Percentiles rank a stretch among this genome's conserved stretches.
phyloP scores from a whole-genome alignment of 2,329 filamentous ascomycete species.

The Claviceps quebecensis region DNA sequence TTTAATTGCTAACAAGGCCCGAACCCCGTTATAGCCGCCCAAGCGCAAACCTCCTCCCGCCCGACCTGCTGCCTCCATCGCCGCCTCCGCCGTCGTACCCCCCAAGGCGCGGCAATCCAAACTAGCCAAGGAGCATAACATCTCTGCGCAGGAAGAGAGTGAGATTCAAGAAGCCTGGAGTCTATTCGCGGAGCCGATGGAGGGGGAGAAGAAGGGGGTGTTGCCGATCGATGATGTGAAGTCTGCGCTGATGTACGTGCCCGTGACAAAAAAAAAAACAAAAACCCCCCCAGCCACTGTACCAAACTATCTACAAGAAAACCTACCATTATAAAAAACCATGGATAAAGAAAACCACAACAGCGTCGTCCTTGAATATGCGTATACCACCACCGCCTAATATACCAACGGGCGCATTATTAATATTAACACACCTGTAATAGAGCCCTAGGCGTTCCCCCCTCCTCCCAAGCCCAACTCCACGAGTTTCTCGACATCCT shows the following conservation, averaged over 20 bases:
- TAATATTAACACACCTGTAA: no score
- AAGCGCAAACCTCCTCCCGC: constrained; percentile 30
- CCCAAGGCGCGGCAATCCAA: constrained; percentile 54
- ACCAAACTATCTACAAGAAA: neutral
- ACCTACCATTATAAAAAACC: no score
- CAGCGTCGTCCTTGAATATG: no score
- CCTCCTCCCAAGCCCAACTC: constrained; percentile 50
- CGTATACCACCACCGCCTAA: no score
- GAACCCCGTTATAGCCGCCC: constrained; percentile 26
- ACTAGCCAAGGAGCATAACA: constrained; percentile 82
- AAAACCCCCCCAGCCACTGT: no score
- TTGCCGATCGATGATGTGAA: constrained; percentile 54
- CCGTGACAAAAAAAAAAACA: no score
- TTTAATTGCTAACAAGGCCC: no score
- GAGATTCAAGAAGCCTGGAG: constrained; percentile 86
- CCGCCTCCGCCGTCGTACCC: constrained; percentile 14
- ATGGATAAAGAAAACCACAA: no score
- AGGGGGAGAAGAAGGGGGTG: constrained; percentile 59
- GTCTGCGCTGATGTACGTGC: constrained; percentile 55
- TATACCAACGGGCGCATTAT: no score
- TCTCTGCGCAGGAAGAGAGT: constrained; percentile 69
- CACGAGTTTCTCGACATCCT: constrained; percentile 64
- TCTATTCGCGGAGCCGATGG: constrained; percentile 60
- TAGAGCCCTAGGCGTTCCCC: constrained; percentile 71
- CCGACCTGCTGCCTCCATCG: no score